A percentile compares a stretch with the other conserved stretches of the same genome.
These are phyloP conservation scores for Suhomyces wounanorum DNA, from an alignment of 1,139 yeast species.

Conservation along the genomic window DNA sequence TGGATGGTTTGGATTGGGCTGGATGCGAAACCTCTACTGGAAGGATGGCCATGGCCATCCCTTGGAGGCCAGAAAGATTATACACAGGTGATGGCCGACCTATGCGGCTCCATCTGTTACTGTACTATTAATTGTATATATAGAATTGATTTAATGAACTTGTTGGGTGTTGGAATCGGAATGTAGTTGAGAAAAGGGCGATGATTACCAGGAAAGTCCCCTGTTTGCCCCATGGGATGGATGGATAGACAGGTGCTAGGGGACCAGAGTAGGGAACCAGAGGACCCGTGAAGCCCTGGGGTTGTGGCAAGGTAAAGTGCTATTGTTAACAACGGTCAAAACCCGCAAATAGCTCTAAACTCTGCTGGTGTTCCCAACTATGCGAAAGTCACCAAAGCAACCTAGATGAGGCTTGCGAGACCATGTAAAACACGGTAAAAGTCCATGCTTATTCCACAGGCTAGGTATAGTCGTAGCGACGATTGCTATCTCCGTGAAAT, in stretches of 20 bases:
- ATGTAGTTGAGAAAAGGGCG: too few species aligned
- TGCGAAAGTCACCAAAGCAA: background rate
- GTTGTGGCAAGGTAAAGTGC: background rate
- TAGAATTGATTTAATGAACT: conserved; percentile 1
- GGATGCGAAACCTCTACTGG: too few species aligned
- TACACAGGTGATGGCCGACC: too few species aligned
- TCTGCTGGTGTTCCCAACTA: background rate
- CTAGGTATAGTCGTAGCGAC: too few species aligned
- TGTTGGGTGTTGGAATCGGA: background rate
- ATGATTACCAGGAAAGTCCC: too few species aligned
- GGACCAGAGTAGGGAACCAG: background rate
- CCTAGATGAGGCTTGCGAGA: background rate
- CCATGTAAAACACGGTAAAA: background rate
- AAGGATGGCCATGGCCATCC: too few species aligned
- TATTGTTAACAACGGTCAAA: background rate
- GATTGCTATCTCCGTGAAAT: background rate
- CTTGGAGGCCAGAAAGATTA: too few species aligned
- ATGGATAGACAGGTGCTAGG: too few species aligned
- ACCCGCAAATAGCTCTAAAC: background rate
- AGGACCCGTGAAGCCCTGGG: background rate
- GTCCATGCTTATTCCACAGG: background rate
- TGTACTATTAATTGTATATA: conserved; percentile 4
- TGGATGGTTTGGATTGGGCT: too few species aligned
- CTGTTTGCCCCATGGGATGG: too few species aligned
- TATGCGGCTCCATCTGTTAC: background rate